Conservation (phyloP, 176 grass and related monocot species). For the Hsuehochloa calcarea region DNA sequence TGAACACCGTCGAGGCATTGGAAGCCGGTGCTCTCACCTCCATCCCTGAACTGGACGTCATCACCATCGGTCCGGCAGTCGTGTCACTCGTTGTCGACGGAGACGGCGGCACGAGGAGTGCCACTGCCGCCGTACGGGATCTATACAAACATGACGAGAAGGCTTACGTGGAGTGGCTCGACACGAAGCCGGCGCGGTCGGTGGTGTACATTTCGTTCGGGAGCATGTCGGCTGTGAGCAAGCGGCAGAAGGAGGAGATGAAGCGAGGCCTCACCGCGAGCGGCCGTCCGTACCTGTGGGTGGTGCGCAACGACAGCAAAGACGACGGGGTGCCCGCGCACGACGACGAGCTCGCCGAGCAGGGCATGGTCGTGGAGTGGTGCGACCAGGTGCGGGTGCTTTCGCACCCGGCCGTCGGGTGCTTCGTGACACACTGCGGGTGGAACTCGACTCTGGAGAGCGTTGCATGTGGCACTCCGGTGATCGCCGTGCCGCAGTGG, state of each 20-base stretch:
- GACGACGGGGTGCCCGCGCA: not conserved
- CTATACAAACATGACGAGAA: constrained; percentile 24
- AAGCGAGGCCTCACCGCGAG: constrained; percentile 21
- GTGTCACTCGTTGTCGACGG: not conserved
- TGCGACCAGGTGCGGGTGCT: constrained; percentile 56
- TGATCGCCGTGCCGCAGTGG: constrained; percentile 24
- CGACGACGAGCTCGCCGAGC: not conserved
- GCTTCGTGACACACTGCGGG: constrained; percentile 75
- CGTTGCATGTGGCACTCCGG: not conserved
- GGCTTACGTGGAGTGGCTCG: constrained; percentile 44
- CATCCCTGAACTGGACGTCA: constrained; percentile 22
- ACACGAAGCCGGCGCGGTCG: constrained; percentile 38
- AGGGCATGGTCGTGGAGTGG: constrained; percentile 47
- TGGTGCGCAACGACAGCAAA: constrained; percentile 39
- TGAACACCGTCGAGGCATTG: constrained; percentile 57
- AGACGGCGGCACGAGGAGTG: not conserved
- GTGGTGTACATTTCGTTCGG: constrained; percentile 65
- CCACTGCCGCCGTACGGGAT: not conserved
- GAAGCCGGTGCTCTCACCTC: constrained; percentile 33
- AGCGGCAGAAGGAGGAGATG: constrained; percentile 45
- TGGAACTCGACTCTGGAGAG: constrained; percentile 81
- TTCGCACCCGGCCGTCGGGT: constrained; percentile 32
- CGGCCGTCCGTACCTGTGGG: constrained; percentile 45
- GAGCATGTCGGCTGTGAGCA: constrained; percentile 40
- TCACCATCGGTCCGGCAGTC: constrained; percentile 43